A percentile compares a stretch with the other conserved stretches of the same genome.
Evolutionary conservation across 768 basidiomycete genomes (phyloP).

Genomic region (Naganishia vishniacii): DNA sequence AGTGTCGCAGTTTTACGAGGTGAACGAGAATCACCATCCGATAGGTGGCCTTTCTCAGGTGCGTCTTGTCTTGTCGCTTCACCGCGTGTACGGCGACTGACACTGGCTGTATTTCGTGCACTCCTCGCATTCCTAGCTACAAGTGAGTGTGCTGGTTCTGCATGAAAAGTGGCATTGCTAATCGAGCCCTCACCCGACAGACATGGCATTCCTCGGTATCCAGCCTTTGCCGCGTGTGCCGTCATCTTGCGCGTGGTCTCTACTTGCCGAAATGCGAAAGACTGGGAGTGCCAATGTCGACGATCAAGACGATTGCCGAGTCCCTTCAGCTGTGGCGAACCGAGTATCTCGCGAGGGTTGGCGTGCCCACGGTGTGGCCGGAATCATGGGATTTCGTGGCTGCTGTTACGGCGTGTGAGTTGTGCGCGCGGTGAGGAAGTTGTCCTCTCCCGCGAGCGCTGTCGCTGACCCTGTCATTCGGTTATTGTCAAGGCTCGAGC

Average conservation of each 20-base stretch:
- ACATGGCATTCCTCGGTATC: conserved; percentile 79
- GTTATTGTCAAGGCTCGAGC: conserved; percentile 2
- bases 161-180: background rate
- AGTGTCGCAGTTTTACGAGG: conserved; percentile 8
- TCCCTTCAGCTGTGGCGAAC: conserved; percentile 69
- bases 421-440: too few relatives aligned
- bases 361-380: conserved; percentile 78
- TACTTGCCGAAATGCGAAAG: conserved; percentile 73
- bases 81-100: background rate
- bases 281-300: conserved; percentile 68
- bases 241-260: conserved; percentile 71
- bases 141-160: background rate
- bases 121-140: background rate
- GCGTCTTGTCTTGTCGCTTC: background rate
- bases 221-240: conserved; percentile 73
- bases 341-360: conserved; percentile 67
- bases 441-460: conserved; percentile 12
- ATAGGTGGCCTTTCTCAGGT: conserved; percentile 12
- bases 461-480: conserved; percentile 15
- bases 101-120: background rate
- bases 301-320: conserved; percentile 57
- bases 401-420: conserved; percentile 63
- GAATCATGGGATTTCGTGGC: conserved; percentile 84
- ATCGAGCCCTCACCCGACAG: conserved; percentile 50
- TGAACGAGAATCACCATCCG: conserved; percentile 8